Evolutionary conservation across 1,284 basidiomycete genomes (phyloP), one percentile per base, ranked within the genome.

Genomic region (Papiliotrema fonsecae): DNA sequence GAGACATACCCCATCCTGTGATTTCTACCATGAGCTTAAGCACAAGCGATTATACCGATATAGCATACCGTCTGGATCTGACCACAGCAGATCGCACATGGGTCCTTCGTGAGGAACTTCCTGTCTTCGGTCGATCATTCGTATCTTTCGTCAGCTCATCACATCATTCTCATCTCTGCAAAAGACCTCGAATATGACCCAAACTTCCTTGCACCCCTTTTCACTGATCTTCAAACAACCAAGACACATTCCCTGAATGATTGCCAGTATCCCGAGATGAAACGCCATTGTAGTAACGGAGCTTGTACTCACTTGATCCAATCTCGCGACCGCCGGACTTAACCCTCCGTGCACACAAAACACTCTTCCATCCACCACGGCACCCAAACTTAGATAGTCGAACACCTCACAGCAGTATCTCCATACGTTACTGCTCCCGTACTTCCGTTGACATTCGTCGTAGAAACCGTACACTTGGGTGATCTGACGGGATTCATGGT

Each of bases 381-480:
- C 96, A 9, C 86, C 90, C 34, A 98, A 77, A 14, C 90, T 87
- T 32, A 98, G 81, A 73, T 97, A 97, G 74, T 98, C 94, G 65
- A 98, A 98, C 14, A 98, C 90, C 63, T 98, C 94, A 70, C 91
- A 97, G 73, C 92, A 98, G 81, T 91, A 97, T 52, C 92, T 76
- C 94, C 94, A 98, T 35, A 98, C 94, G 68, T 93, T 94, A 51
- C 84, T 86, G 62, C 82, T 87, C 6, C 94, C 94, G 66, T 97
- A 98, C 73, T 98, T 98, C 31, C 93, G 78, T 70, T 91, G 86
- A 73, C 94, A 98, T 67, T 98, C 94, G 75, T 98, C 96, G 76
- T 97, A 98, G 72, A 98, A 98, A 13, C 94, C 96, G 72, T 98
- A 98, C 0, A 98, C 94, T 67, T 98, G 94, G 0, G 92, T 97